A percentile compares a stretch with the other conserved stretches of the same genome.
These are phyloP conservation scores for Turritis glabra DNA, from an alignment of 345 rosid species.

Conservation along the genomic window DNA sequence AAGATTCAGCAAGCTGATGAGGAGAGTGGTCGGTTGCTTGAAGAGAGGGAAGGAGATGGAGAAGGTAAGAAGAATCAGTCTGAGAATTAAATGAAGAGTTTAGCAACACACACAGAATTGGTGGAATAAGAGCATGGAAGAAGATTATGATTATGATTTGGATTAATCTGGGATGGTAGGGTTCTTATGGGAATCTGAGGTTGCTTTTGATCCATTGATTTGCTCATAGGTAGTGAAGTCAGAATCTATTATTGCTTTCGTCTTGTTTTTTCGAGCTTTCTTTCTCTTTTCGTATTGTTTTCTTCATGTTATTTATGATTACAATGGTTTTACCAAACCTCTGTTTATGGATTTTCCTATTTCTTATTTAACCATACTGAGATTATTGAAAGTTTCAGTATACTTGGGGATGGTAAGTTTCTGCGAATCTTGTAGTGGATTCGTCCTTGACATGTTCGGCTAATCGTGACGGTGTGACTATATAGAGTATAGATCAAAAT, in stretches of 20 bases:
- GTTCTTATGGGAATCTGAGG: slow-evolving; percentile 23
- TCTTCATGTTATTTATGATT: slow-evolving; percentile 18
- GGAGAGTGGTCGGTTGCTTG: slow-evolving; percentile 75
- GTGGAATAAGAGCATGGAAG: slow-evolving; percentile 21
- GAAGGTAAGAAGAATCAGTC: slow-evolving; percentile 67
- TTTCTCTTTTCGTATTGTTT: slow-evolving; percentile 1
- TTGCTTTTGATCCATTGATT: slow-evolving; percentile 18
- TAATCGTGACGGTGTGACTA: not conserved
- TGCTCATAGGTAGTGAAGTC: slow-evolving; percentile 30
- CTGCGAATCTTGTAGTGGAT: too few species aligned
- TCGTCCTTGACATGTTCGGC: not conserved
- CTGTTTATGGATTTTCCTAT: slow-evolving; percentile 15
- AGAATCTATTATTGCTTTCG: slow-evolving; percentile 21
- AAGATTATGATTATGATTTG: slow-evolving; percentile 10
- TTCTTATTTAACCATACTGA: not conserved
- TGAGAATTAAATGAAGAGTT: slow-evolving; percentile 29
- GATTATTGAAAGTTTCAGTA: not conserved
- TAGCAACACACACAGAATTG: slow-evolving; percentile 9
- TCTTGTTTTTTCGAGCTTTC: not conserved
- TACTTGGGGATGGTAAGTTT: not conserved
- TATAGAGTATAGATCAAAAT: not conserved
- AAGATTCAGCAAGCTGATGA: slow-evolving; percentile 72
- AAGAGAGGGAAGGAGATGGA: slow-evolving; percentile 69
- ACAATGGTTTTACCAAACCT: slow-evolving; percentile 26
- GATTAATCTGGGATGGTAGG: not conserved